phyloP scores from a whole-genome alignment of 495 filamentous ascomycete genomes.

The Podospora tetraspora region DNA sequence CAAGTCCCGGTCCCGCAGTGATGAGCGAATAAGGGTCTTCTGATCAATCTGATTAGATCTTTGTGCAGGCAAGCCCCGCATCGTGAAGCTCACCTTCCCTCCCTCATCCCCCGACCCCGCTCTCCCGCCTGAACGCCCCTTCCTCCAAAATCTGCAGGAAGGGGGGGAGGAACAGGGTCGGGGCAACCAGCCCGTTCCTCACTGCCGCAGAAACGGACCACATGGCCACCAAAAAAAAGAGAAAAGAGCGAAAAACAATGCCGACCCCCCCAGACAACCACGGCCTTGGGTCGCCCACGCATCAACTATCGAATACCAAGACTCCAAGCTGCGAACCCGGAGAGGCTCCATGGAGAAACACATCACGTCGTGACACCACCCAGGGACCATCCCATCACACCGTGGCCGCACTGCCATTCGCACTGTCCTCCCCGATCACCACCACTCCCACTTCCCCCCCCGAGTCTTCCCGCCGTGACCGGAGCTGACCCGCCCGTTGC shows the following conservation, averaged over 20 bases:
- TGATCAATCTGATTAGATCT: slow-evolving; percentile 25
- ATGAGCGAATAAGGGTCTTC: slow-evolving; percentile 3
- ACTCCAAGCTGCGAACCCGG: neutral
- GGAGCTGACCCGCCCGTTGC: neutral
- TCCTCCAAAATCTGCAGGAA: neutral
- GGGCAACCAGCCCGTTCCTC: neutral
- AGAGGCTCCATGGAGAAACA: neutral
- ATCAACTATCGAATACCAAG: neutral
- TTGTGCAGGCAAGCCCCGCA: neutral
- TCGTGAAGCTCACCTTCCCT: neutral
- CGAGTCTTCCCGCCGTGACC: neutral
- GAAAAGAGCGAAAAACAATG: neutral
- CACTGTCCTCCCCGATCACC: neutral
- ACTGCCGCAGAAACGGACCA: neutral
- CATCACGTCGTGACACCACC: neutral
- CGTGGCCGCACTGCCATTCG: neutral
- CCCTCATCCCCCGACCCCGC: neutral
- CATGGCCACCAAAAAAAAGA: neutral
- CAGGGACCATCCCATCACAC: neutral
- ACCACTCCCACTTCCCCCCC: neutral
- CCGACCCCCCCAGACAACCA: neutral
- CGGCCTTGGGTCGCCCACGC: neutral
- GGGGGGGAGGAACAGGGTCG: too few species aligned
- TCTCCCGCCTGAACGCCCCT: neutral
- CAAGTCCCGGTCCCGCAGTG: neutral